These are phyloP conservation scores for Exophiala mesophila DNA, from an alignment of 2,329 filamentous ascomycete species.

Conservation along the genomic window DNA sequence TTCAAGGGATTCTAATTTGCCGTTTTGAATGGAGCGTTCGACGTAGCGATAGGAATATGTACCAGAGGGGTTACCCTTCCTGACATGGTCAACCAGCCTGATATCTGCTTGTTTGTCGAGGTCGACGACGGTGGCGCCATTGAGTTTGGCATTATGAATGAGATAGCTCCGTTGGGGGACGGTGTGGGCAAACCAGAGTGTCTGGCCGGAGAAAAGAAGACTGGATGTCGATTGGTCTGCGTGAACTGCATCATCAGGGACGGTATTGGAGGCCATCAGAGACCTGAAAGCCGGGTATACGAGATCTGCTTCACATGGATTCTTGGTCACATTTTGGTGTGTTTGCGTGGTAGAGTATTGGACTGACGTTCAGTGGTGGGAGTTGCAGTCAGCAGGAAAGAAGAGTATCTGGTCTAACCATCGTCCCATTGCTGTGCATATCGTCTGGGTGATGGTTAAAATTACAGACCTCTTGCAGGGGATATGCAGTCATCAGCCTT, in stretches of 20 bases:
- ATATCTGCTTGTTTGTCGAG: slow-evolving; percentile 55
- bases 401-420: no score
- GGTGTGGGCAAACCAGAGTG: slow-evolving; percentile 55
- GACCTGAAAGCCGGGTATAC: no score
- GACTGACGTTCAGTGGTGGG: no score
- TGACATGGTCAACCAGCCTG: slow-evolving; percentile 54
- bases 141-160: slow-evolving; percentile 34
- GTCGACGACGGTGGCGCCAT: slow-evolving; percentile 52
- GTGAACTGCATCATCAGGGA: slow-evolving; percentile 15
- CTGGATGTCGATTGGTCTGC: slow-evolving; percentile 11
- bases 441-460: no score
- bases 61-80: slow-evolving; percentile 43
- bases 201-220: slow-evolving; percentile 48
- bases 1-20: slow-evolving; percentile 45
- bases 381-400: no score
- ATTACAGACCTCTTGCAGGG: no score
- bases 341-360: no score
- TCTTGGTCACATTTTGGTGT: no score
- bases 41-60: slow-evolving; percentile 57
- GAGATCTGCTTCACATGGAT: no score
- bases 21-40: slow-evolving; percentile 48
- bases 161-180: slow-evolving; percentile 48
- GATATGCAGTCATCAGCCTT: no score
- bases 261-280: slow-evolving; percentile 17
- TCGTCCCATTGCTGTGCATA: no score